Evolutionary conservation across 2,329 filamentous ascomycete species (phyloP).

Genomic region (Aspergillus texensis): DNA sequence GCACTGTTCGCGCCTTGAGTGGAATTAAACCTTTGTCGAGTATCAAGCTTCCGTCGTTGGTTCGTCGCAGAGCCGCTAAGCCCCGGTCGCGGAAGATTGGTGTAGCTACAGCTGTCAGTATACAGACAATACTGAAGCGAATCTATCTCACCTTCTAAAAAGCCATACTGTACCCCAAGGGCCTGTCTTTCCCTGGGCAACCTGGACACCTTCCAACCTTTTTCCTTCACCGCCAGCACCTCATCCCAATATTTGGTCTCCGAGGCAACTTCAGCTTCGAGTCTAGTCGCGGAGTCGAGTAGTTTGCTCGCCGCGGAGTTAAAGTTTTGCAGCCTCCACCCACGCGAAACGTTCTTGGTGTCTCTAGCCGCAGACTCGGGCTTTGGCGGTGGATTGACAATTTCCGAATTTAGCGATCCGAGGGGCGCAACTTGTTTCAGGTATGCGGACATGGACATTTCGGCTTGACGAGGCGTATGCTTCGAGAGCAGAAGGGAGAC

Average conservation of each 20-base stretch:
- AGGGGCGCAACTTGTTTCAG: conserved; percentile 73
- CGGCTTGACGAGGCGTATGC: conserved; percentile 70
- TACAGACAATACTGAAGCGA: background rate
- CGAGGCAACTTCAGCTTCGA: conserved; percentile 75
- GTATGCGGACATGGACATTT: conserved; percentile 68
- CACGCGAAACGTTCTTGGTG: conserved; percentile 57
- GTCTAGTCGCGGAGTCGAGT: conserved; percentile 68
- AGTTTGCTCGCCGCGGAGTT: conserved; percentile 74
- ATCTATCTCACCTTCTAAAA: conserved; percentile 65
- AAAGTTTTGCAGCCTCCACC: conserved; percentile 79
- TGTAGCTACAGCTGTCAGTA: conserved; percentile 44
- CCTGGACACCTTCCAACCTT: conserved; percentile 83
- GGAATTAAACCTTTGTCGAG: conserved; percentile 65
- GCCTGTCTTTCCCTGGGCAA: conserved; percentile 72
- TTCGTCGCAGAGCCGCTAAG: conserved; percentile 76
- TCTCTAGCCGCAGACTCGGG: conserved; percentile 60
- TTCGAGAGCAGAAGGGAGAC: conserved; percentile 83
- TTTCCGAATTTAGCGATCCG: conserved; percentile 72
- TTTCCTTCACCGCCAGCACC: conserved; percentile 76
- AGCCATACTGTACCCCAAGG: conserved; percentile 86
- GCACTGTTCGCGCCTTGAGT: conserved; percentile 61
- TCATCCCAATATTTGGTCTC: conserved; percentile 91
- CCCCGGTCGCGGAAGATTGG: conserved; percentile 67
- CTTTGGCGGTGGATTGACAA: conserved; percentile 63
- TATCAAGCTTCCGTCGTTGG: conserved; percentile 72